These are phyloP conservation scores for Misopates orontium DNA, from an alignment of 257 asterid species.

Conservation along the genomic window DNA sequence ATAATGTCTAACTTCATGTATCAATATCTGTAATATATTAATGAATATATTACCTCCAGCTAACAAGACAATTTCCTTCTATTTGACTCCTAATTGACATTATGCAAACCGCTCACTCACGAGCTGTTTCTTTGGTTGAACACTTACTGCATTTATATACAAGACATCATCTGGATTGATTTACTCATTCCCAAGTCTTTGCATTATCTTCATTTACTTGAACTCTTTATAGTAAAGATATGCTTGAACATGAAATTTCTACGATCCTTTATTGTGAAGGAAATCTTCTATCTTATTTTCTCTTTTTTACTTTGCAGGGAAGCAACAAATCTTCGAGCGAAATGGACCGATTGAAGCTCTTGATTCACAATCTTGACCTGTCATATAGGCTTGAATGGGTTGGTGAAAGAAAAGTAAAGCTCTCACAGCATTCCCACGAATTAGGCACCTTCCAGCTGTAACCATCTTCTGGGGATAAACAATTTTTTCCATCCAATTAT, in stretches of 20 bases:
- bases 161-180: not conserved
- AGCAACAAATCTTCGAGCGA: slow-evolving; percentile 49
- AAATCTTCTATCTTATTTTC: not conserved
- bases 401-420: slow-evolving; percentile 71
- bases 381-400: slow-evolving; percentile 88
- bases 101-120: not conserved
- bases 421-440: slow-evolving; percentile 70
- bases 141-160: not conserved
- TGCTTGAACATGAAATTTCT: slow-evolving; percentile 7
- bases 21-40: not conserved
- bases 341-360: slow-evolving; percentile 61
- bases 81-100: too few species aligned
- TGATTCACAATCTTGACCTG: slow-evolving; percentile 83
- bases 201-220: not conserved
- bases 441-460: slow-evolving; percentile 80
- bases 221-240: not conserved
- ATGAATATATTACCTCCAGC: not conserved
- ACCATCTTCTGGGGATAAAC: slow-evolving; percentile 8
- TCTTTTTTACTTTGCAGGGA: slow-evolving; percentile 49
- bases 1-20: not conserved
- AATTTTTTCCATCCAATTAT: slow-evolving; percentile 4
- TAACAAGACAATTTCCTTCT: not conserved
- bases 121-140: slow-evolving; percentile 2
- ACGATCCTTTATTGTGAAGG: not conserved
- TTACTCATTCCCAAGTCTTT: not conserved